A percentile compares a stretch with the other conserved stretches of the same genome.
Conservation (phyloP, 768 basidiomycete genomes). For the Mycena epipterygia region DNA sequence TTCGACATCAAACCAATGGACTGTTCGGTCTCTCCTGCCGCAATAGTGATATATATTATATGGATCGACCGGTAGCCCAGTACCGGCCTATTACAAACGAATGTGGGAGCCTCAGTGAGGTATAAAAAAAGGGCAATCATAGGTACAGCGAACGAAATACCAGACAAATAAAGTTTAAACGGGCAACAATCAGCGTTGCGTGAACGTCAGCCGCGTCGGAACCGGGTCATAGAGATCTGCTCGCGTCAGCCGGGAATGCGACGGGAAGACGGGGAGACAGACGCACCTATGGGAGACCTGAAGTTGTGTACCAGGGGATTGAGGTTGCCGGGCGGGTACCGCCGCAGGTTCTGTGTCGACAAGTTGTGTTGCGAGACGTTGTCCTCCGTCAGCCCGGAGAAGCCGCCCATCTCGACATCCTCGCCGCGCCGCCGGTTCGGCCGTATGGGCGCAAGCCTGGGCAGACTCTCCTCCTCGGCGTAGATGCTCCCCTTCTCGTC, state of each 20-base stretch:
- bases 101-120: constrained; percentile 13
- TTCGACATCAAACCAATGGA: too few relatives aligned
- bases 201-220: constrained; percentile 51
- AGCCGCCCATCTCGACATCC: constrained; percentile 6
- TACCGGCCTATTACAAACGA: constrained; percentile 31
- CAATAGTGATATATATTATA: not conserved
- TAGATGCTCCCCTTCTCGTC: constrained; percentile 9
- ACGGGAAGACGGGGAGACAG: constrained; percentile 32
- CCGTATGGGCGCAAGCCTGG: constrained; percentile 51
- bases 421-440: constrained; percentile 58
- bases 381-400: too few relatives aligned
- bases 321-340: constrained; percentile 18
- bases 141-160: constrained; percentile 17
- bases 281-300: not conserved
- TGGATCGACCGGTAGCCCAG: constrained; percentile 14
- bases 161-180: not conserved
- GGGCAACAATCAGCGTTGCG: constrained; percentile 44
- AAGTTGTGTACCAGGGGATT: too few relatives aligned
- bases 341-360: constrained; percentile 7
- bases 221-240: constrained; percentile 27
- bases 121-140: constrained; percentile 10
- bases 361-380: constrained; percentile 52
- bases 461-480: constrained; percentile 44
- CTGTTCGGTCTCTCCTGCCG: too few relatives aligned
- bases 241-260: not conserved